Evolutionary conservation across 257 asterid species (phyloP), one percentile per base, ranked within the genome.

Genomic region (Primulina tabacum): DNA sequence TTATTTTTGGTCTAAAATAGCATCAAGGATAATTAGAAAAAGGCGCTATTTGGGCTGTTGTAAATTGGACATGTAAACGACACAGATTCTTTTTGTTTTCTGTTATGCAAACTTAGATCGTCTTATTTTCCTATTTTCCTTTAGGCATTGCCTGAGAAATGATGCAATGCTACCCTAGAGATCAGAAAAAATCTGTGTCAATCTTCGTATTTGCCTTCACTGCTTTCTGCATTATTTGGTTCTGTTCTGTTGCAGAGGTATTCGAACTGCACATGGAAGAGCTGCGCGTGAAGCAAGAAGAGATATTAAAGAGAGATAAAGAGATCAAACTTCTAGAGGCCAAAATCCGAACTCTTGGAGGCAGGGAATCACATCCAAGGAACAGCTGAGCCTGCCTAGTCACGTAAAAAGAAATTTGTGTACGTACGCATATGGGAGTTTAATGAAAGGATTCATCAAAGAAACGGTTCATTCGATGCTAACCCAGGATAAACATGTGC

Each of bases 301-400:
- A 94, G 90, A 91, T 94, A 33, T 65, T 82, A 29, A 85, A 86
- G 81, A 89, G 95, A 69, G 99, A 89, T 73, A 76, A 84, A 76
- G 98, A 92, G 79, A 94, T 94, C 38, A 91, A 86, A 76, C 97
- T 94, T 72, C 87, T 94, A 2, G 98, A 94, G 86, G 95, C 99
- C 68, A 94, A 92, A 86, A 91, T 91, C 71, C 88, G 85, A 81
- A 94, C 99, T 6, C 95, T 91, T 35, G 99, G 99, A 28, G 97
- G 96, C 65, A 83, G 86, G 71, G 80, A 82, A 28, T 80, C 89
- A 24, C 82, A 35, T 29, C 63, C 86, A 40, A 38, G 78, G 71
- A 72, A 63, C 57, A 70, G 79, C 52, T 85, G 73, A 81, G 37
- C 55, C 55, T 43, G n/a, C 18, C 7, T 17, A 4, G 55, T 43